These are phyloP conservation scores for Jacaranda mimosifolia DNA, from an alignment of 257 asterid genomes.

Conservation along the genomic window DNA sequence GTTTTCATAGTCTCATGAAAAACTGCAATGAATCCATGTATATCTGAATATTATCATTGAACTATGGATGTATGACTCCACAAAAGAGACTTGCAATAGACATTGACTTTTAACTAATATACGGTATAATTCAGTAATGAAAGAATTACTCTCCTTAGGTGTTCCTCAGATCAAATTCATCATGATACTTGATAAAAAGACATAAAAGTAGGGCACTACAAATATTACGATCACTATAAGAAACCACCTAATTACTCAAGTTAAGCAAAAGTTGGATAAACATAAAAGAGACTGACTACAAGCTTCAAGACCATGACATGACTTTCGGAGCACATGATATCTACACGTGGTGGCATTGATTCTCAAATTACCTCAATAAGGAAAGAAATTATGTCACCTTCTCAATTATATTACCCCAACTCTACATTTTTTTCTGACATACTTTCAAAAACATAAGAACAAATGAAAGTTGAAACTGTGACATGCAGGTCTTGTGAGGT, in stretches of 20 bases:
- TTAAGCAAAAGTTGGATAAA: background rate
- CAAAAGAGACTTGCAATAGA: constrained; percentile 10
- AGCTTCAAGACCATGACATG: constrained; percentile 11
- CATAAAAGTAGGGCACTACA: background rate
- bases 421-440: constrained; percentile 2
- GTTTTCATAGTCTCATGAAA: constrained; percentile 40
- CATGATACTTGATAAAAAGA: constrained; percentile 1
- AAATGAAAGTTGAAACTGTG: constrained; percentile 19
- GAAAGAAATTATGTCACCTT: background rate
- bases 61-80: background rate
- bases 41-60: constrained; percentile 31
- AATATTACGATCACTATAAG: background rate
- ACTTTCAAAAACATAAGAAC: constrained; percentile 2
- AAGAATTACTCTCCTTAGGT: background rate
- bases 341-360: background rate
- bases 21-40: constrained; percentile 47
- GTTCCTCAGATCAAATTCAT: background rate
- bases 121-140: background rate
- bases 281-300: background rate
- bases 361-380: background rate
- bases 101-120: background rate
- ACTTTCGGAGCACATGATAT: background rate
- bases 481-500: constrained; percentile 29
- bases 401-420: constrained; percentile 12
- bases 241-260: background rate